Base-by-base conservation (phyloP, 2,329 filamentous ascomycete species). In the Clarireedia monteithiana region DNA sequence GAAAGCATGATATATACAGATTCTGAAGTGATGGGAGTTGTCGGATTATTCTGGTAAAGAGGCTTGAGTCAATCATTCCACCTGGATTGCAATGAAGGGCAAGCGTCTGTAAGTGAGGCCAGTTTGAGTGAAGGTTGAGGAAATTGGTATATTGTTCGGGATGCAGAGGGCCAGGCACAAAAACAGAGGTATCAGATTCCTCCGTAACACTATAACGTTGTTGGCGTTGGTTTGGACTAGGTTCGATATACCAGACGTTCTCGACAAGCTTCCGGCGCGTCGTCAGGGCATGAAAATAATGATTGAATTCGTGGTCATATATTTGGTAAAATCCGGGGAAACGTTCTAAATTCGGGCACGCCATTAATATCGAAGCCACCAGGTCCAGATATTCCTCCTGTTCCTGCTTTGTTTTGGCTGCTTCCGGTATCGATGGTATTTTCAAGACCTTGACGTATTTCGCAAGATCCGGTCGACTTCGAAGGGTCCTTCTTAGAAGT, bases 271-370 rank as follows among this genome's bases (percentile, higher is more conserved):
- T 76, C 24, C 64, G 67, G 26, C 83, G 73, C 0, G 82, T 82
- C 6, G 81, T 80, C 17, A 86, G 66, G 0, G 83, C 82, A 58
- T 86, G 77, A 56, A 81, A 77, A 9, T 83, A 71, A 48, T 77
- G 76, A 65, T 74, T 78, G 62, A 80, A 83, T 1, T 75, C 73
- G 67, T 83, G 79, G 54, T 78, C 73, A 64, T 84, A 83, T 3
- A 70, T 67, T 2, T 77, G 74, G 54, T 79, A 74, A 40, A 79
- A 77, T 0, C 82, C 82, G 10, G 75, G 70, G 6, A 86, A 70
- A 50, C 75, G 73, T 68, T 86, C 82, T 10, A 86, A 71, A 60
- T 85, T 85, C 2, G 83, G 83, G 56, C 82, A 86, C 0, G 80
- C 77, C 81, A 84, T 83, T 56, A 86, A 73, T 24, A 86, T 69